phyloP scores from a whole-genome alignment of 2,329 filamentous ascomycete genomes.

The Trichoderma breve region DNA sequence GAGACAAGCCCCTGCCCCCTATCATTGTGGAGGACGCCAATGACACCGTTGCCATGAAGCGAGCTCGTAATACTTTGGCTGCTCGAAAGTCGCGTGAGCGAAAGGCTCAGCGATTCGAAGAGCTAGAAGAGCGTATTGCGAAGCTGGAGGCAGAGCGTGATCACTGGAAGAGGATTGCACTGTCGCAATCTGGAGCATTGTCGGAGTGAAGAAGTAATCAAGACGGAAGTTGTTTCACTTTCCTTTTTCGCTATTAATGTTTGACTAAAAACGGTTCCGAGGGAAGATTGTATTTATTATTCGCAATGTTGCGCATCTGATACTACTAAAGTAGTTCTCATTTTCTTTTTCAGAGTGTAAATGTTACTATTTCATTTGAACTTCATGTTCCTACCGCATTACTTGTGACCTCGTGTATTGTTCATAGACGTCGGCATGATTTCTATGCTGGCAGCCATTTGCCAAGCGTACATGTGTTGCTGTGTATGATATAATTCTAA shows the following conservation, averaged over 20 bases:
- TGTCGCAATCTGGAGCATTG: slow-evolving; percentile 37
- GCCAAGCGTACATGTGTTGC: too few species aligned
- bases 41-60: slow-evolving; percentile 83
- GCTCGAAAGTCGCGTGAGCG: slow-evolving; percentile 89
- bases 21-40: slow-evolving; percentile 72
- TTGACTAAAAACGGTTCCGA: slow-evolving; percentile 16
- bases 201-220: slow-evolving; percentile 16
- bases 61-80: slow-evolving; percentile 88
- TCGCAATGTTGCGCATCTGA: background rate
- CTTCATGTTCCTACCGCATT: background rate
- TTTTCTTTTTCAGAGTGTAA: background rate
- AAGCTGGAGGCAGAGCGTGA: slow-evolving; percentile 66
- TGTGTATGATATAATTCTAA: too few species aligned
- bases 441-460: too few species aligned
- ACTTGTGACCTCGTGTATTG: background rate
- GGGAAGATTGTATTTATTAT: slow-evolving; percentile 16
- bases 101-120: slow-evolving; percentile 74
- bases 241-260: slow-evolving; percentile 18
- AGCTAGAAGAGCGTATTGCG: slow-evolving; percentile 70
- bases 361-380: background rate
- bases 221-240: slow-evolving; percentile 20
- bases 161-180: slow-evolving; percentile 61
- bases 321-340: background rate
- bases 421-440: too few species aligned
- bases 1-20: slow-evolving; percentile 75